Conservation (phyloP, 768 basidiomycete genomes). For the Rhizopogon roseolus region DNA sequence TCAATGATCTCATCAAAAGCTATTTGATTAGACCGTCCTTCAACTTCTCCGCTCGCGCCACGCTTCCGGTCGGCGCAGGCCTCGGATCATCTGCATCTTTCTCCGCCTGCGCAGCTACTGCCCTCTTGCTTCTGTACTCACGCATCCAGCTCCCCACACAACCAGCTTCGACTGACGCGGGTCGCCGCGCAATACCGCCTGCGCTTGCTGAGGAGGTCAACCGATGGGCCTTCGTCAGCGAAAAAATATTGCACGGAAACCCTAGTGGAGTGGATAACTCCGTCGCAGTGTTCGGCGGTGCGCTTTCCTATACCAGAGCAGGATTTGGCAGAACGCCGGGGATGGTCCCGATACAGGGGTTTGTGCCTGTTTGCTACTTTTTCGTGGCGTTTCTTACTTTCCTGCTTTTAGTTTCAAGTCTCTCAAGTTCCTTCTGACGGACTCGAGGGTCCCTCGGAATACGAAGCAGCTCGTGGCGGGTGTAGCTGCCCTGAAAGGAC, state of each 20-base stretch:
- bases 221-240: slow-evolving; percentile 88
- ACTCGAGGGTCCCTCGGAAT: slow-evolving; percentile 89
- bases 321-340: slow-evolving; percentile 75
- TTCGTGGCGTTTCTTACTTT: slow-evolving; percentile 8
- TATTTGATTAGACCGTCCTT: slow-evolving; percentile 55
- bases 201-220: slow-evolving; percentile 77
- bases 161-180: slow-evolving; percentile 44
- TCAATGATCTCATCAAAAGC: slow-evolving; percentile 2
- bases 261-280: slow-evolving; percentile 98
- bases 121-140: slow-evolving; percentile 71
- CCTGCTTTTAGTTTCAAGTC: slow-evolving; percentile 73
- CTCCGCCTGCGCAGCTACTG: slow-evolving; percentile 80
- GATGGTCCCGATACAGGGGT: slow-evolving; percentile 87
- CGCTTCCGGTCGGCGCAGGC: slow-evolving; percentile 91
- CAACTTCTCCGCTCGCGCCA: slow-evolving; percentile 79
- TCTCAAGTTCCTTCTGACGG: slow-evolving; percentile 83
- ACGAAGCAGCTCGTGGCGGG: slow-evolving; percentile 92
- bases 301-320: slow-evolving; percentile 81
- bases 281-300: slow-evolving; percentile 89
- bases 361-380: background rate
- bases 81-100: slow-evolving; percentile 97
- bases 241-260: slow-evolving; percentile 96
- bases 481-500: slow-evolving; percentile 67
- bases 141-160: slow-evolving; percentile 58
- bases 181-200: slow-evolving; percentile 59